Evolutionary conservation across 108 stramenopile species (phyloP).

Genomic region (Cyclotella cryptica): DNA sequence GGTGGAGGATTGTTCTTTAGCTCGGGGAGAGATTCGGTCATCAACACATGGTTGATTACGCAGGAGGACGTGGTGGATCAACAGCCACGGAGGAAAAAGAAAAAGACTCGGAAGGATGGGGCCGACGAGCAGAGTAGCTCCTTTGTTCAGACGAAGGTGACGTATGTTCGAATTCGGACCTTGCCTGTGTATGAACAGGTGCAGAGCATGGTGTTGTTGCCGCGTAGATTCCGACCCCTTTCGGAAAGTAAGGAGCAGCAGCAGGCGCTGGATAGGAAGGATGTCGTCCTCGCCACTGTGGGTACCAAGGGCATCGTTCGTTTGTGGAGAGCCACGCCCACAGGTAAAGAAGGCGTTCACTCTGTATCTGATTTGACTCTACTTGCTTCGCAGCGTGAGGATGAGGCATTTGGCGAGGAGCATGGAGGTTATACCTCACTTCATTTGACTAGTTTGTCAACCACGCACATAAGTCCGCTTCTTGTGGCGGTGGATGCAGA

Average conservation of each 20-base stretch:
- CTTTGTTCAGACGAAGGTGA: conserved; percentile 14
- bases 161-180: conserved; percentile 75
- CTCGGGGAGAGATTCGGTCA: conserved; percentile 79
- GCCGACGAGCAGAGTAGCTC: neutral
- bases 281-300: conserved; percentile 69
- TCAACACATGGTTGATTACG: conserved; percentile 88
- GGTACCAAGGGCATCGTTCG: conserved; percentile 81
- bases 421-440: conserved; percentile 78
- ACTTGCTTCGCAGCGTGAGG: conserved; percentile 54
- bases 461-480: conserved; percentile 43
- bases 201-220: conserved; percentile 74
- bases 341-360: conserved; percentile 28
- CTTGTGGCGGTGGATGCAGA: conserved; percentile 91
- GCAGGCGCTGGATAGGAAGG: conserved; percentile 47
- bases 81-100: conserved; percentile 47
- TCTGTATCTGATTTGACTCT: conserved; percentile 58
- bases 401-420: conserved; percentile 75
- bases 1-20: conserved; percentile 69
- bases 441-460: conserved; percentile 48
- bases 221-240: conserved; percentile 48
- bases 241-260: conserved; percentile 40
- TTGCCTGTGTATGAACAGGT: conserved; percentile 86
- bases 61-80: conserved; percentile 49
- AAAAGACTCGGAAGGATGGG: conserved; percentile 29
- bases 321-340: conserved; percentile 66